A percentile compares a stretch with the other conserved stretches of the same genome.
These are phyloP conservation scores for Lepidopterella palustris DNA, from an alignment of 495 filamentous ascomycete species.

Conservation along the genomic window DNA sequence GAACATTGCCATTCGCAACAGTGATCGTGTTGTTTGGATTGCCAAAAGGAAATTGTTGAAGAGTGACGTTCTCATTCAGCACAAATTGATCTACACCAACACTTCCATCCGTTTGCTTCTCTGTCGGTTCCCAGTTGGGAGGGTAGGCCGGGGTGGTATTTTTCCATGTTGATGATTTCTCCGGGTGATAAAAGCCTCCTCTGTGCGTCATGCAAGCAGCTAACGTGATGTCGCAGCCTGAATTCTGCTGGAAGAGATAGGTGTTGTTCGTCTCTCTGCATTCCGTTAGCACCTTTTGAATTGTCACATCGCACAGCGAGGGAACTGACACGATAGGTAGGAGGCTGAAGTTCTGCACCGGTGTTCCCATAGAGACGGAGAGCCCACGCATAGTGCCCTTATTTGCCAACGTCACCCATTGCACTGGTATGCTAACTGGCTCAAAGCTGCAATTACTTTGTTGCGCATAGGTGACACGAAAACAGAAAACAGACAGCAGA, in stretches of 20 bases:
- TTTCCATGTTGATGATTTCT: not conserved
- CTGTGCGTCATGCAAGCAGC: conserved; percentile 7
- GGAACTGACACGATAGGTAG: conserved; percentile 5
- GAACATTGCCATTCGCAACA: not conserved
- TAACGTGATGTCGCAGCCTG: not conserved
- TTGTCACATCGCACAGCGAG: not conserved
- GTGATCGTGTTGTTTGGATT: not conserved
- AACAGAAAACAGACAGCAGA: not conserved
- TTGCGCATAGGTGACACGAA: not conserved
- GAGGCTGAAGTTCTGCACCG: conserved; percentile 7
- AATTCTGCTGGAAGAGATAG: not conserved
- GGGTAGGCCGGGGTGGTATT: not conserved
- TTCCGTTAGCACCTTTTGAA: not conserved
- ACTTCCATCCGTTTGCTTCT: not conserved
- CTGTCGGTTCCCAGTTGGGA: not conserved
- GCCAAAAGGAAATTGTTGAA: not conserved
- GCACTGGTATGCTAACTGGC: conserved; percentile 6
- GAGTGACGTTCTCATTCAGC: not conserved
- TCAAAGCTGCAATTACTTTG: not conserved
- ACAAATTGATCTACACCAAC: not conserved
- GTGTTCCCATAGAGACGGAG: conserved; percentile 4
- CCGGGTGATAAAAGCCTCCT: conserved; percentile 5
- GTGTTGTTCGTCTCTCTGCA: conserved; percentile 10
- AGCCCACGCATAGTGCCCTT: conserved; percentile 2
- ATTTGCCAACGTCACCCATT: conserved; percentile 5